Conservation (phyloP, 345 rosid species). For the Anastatica hierochuntica region DNA sequence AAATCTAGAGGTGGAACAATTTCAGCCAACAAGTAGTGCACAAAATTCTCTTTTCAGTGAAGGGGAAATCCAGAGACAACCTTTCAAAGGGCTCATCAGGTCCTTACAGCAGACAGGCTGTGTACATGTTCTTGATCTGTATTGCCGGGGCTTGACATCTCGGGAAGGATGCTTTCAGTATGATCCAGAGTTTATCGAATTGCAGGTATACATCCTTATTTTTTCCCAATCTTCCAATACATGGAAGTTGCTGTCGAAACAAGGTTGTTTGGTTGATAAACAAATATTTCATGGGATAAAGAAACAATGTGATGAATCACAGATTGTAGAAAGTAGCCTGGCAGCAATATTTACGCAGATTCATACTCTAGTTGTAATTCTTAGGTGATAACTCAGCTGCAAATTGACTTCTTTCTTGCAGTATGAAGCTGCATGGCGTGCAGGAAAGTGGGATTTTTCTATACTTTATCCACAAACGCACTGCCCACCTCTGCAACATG, state of each 20-base stretch:
- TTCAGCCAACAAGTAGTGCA: slow-evolving; percentile 25
- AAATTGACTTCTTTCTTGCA: slow-evolving; percentile 32
- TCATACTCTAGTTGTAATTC: slow-evolving; percentile 3
- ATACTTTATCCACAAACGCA: slow-evolving; percentile 38
- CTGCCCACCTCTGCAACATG: slow-evolving; percentile 34
- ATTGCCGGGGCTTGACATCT: slow-evolving; percentile 78
- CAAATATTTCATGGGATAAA: slow-evolving; percentile 1
- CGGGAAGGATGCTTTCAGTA: slow-evolving; percentile 54
- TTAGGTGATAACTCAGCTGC: slow-evolving; percentile 9
- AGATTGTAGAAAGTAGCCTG: too few relatives aligned
- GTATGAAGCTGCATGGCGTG: slow-evolving; percentile 98
- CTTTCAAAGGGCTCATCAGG: slow-evolving; percentile 82
- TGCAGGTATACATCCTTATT: slow-evolving; percentile 51
- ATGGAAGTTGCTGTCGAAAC: neutral
- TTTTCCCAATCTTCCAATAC: neutral
- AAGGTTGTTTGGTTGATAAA: neutral
- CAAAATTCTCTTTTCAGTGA: slow-evolving; percentile 30
- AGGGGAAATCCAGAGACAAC: slow-evolving; percentile 45
- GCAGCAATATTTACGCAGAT: too few relatives aligned
- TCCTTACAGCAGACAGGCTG: slow-evolving; percentile 93
- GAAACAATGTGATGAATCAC: slow-evolving; percentile 1
- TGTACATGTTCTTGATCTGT: slow-evolving; percentile 74
- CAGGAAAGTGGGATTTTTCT: slow-evolving; percentile 96
- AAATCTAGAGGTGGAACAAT: slow-evolving; percentile 23
- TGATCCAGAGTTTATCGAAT: slow-evolving; percentile 69